Evolutionary conservation across 2,329 filamentous ascomycete species (phyloP).

Genomic region (Cyphellophora attinorum): DNA sequence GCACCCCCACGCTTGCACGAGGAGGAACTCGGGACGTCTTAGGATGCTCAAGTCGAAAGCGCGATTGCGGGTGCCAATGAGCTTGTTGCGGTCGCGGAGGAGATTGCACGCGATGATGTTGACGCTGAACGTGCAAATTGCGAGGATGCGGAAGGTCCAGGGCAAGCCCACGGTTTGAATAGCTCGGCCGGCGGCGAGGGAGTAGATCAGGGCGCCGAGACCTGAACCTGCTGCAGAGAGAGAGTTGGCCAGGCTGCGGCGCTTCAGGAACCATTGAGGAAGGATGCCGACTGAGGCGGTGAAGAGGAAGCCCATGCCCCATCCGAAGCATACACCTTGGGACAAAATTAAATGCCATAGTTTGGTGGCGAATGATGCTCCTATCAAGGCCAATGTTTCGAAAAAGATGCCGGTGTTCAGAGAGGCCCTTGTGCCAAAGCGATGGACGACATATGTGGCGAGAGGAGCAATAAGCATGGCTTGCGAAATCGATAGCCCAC

Average conservation of each 20-base stretch:
- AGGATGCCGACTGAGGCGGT: constrained; percentile 46
- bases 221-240: constrained; percentile 50
- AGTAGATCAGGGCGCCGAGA: constrained; percentile 50
- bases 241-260: constrained; percentile 50
- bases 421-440: constrained; percentile 44
- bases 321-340: constrained; percentile 53
- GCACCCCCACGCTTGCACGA: constrained; percentile 50
- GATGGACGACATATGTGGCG: constrained; percentile 43
- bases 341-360: constrained; percentile 54
- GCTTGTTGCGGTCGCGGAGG: constrained; percentile 48
- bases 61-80: constrained; percentile 41
- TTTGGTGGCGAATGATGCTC: constrained; percentile 44
- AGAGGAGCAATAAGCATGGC: constrained; percentile 49
- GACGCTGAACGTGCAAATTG: constrained; percentile 41
- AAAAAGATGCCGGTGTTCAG: constrained; percentile 45
- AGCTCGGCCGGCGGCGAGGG: constrained; percentile 48
- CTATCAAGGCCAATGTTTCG: constrained; percentile 45
- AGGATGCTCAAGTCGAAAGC: constrained; percentile 47
- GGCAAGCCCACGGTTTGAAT: constrained; percentile 45
- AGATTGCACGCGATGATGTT: constrained; percentile 47
- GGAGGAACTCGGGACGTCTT: constrained; percentile 43
- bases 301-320: constrained; percentile 54
- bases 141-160: constrained; percentile 55
- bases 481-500: constrained; percentile 49
- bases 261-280: constrained; percentile 53